Percentiles rank a stretch among this genome's conserved stretches.
Conservation (phyloP, 78 protist genomes). For the Dictyostelium intermedium region DNA sequence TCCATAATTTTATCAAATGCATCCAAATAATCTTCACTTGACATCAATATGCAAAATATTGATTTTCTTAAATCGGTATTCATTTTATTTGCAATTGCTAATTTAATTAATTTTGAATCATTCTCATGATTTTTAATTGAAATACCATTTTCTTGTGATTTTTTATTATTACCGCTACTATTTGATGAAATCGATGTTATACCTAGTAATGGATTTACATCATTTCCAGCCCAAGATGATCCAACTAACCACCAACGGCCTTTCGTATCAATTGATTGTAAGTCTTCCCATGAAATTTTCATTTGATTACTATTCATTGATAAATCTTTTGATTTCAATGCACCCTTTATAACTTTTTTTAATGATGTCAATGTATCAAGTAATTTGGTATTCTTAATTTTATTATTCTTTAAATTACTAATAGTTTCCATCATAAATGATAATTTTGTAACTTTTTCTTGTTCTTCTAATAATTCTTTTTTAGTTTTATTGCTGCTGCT, state of each 20-base stretch:
- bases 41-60: constrained; percentile 69
- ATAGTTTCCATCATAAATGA: constrained; percentile 74
- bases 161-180: background rate
- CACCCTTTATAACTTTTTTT: constrained; percentile 40
- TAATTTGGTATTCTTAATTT: constrained; percentile 41
- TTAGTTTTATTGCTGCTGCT: background rate
- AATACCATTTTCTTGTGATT: background rate
- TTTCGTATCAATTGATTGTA: background rate
- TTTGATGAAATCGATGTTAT: background rate
- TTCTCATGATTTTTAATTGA: background rate
- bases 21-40: constrained; percentile 72
- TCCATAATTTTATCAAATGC: constrained; percentile 71
- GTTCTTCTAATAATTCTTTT: background rate
- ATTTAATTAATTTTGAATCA: background rate
- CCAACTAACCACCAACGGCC: constrained; percentile 85
- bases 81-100: constrained; percentile 71
- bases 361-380: constrained; percentile 32
- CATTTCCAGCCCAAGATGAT: constrained; percentile 74
- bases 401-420: constrained; percentile 73
- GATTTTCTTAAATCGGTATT: constrained; percentile 65
- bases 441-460: constrained; percentile 22
- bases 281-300: constrained; percentile 25
- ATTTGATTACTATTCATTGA: constrained; percentile 18
- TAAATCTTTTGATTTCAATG: constrained; percentile 18
- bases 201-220: constrained; percentile 4